These are phyloP conservation scores for Mycena leptocephala DNA, from an alignment of 768 basidiomycete genomes.

Conservation along the genomic window DNA sequence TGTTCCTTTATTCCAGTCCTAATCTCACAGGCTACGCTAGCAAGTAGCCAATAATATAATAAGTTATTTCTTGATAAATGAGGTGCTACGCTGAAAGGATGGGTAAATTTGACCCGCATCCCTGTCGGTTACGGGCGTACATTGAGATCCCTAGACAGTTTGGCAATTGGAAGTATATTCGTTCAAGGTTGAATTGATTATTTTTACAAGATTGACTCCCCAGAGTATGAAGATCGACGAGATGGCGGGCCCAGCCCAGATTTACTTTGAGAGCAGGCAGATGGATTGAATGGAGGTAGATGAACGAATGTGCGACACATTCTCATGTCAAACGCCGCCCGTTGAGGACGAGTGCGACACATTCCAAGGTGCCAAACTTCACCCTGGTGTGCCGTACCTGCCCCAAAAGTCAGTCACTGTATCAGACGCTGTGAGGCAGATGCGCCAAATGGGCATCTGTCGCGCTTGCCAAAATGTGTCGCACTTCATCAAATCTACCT, in stretches of 20 bases:
- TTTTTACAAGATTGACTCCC: slow-evolving; percentile 4
- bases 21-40: slow-evolving; percentile 6
- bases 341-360: not conserved
- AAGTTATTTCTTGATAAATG: slow-evolving; percentile 1
- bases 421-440: no score
- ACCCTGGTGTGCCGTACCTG: slow-evolving; percentile 7
- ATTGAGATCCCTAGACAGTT: slow-evolving; percentile 4
- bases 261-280: slow-evolving; percentile 13
- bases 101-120: slow-evolving; percentile 12
- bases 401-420: not conserved
- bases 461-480: no score
- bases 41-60: slow-evolving; percentile 11
- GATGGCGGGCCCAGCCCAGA: slow-evolving; percentile 3
- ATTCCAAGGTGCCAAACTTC: not conserved
- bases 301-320: slow-evolving; percentile 4
- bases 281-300: not conserved
- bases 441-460: no score
- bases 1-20: slow-evolving; percentile 9
- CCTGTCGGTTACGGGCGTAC: not conserved
- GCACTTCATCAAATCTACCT: no score
- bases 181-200: slow-evolving; percentile 4
- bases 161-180: not conserved
- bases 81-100: slow-evolving; percentile 9
- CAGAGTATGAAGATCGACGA: slow-evolving; percentile 6
- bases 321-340: not conserved